A percentile compares a stretch with the other conserved stretches of the same genome.
Conservation (phyloP, 2,329 filamentous ascomycete genomes). For the Colletotrichum nymphaeae region DNA sequence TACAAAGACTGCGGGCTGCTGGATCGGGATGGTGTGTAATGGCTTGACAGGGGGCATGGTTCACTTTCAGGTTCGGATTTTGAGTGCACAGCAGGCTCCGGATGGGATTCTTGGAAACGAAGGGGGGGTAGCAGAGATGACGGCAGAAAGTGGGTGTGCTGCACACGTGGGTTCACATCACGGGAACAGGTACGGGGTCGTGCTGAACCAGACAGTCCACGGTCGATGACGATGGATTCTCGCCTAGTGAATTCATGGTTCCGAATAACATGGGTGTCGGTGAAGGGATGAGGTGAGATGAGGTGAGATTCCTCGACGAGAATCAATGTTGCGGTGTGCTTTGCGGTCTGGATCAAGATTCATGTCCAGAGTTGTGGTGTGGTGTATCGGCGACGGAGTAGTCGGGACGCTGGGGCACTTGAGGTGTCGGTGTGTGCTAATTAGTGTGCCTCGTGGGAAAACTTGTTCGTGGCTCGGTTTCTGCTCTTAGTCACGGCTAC, state of each 20-base stretch:
- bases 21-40: background rate
- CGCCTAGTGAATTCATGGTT: background rate
- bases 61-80: background rate
- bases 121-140: background rate
- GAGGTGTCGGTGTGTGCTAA: background rate
- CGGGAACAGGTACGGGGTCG: background rate
- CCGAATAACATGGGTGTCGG: background rate
- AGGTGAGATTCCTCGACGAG: background rate
- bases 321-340: background rate
- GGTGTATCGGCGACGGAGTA: background rate
- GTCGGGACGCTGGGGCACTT: background rate
- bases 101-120: background rate
- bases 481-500: background rate
- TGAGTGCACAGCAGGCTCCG: background rate
- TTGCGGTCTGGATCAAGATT: background rate
- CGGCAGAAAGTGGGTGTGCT: slow-evolving; percentile 15
- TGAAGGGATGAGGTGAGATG: background rate
- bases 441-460: background rate
- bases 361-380: background rate
- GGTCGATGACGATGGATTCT: background rate
- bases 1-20: background rate
- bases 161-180: slow-evolving; percentile 28
- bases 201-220: background rate
- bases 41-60: background rate
- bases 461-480: background rate